Conservation (phyloP, 768 basidiomycete genomes). For the Boletus vermiculosoides region DNA sequence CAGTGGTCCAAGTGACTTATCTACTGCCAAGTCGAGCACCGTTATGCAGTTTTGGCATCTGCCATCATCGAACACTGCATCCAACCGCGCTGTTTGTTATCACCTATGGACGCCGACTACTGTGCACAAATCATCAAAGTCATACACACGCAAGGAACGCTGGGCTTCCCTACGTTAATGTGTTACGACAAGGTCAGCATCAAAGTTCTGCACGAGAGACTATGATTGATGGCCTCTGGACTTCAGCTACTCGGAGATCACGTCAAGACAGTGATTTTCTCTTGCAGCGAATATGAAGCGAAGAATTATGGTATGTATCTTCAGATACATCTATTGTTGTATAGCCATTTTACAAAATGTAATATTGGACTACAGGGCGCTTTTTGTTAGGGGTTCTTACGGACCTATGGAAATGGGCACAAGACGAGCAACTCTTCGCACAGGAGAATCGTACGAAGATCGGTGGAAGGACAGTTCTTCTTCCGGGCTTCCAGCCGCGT, state of each 20-base stretch:
- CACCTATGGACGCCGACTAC: constrained; percentile 95
- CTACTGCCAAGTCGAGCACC: constrained; percentile 29
- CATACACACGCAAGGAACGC: constrained; percentile 85
- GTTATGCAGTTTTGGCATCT: constrained; percentile 49
- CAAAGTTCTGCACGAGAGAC: neutral
- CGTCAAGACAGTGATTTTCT: constrained; percentile 81
- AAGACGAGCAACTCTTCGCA: constrained; percentile 69
- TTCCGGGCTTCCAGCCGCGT: constrained; percentile 68
- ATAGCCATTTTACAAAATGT: neutral
- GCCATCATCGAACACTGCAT: constrained; percentile 88
- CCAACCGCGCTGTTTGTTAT: constrained; percentile 87
- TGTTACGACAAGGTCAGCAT: constrained; percentile 75
- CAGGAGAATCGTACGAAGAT: constrained; percentile 67
- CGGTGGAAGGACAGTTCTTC: constrained; percentile 55
- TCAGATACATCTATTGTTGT: neutral
- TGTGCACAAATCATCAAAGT: constrained; percentile 89
- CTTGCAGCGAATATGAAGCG: constrained; percentile 95
- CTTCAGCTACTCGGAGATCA: constrained; percentile 79
- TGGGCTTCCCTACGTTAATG: constrained; percentile 81
- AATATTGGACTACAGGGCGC: constrained; percentile 54
- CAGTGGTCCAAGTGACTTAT: constrained; percentile 7
- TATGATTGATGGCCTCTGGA: constrained; percentile 5
- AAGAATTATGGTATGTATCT: constrained; percentile 77
- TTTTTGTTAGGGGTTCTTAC: constrained; percentile 79
- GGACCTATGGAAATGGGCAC: constrained; percentile 78